These are phyloP conservation scores for Arthrobotrys megalospora DNA, from an alignment of 2,329 filamentous ascomycete species.

Conservation along the genomic window DNA sequence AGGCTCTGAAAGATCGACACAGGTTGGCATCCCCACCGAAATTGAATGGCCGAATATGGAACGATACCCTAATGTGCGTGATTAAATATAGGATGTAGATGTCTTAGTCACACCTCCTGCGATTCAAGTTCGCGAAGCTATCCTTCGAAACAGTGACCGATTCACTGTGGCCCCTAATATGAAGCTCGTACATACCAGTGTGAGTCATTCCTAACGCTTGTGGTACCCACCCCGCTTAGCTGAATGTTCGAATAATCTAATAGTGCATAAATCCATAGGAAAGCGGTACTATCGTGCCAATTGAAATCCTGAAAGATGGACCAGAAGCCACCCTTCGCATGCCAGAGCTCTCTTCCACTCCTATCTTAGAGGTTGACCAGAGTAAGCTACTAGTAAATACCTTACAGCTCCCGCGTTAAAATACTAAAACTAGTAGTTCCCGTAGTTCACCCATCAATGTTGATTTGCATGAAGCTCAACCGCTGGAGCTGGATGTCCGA, in stretches of 20 bases:
- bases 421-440: conserved; percentile 12
- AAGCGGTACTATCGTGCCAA: not conserved
- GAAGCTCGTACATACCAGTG: conserved; percentile 17
- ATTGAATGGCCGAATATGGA: too few relatives aligned
- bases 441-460: conserved; percentile 20
- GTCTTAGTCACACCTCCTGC: conserved; percentile 12
- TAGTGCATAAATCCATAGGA: not conserved
- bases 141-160: not conserved
- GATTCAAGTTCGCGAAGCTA: not conserved
- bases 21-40: not conserved
- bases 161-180: conserved; percentile 4
- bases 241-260: not conserved
- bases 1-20: conserved; percentile 1
- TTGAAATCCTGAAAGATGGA: conserved; percentile 15
- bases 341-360: conserved; percentile 16
- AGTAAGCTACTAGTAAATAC: not conserved
- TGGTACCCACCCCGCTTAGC: too few relatives aligned
- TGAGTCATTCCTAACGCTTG: not conserved
- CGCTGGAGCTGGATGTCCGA: conserved; percentile 42
- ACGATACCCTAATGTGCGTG: too few relatives aligned
- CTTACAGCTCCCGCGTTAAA: not conserved
- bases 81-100: conserved; percentile 30
- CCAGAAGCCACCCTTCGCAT: not conserved
- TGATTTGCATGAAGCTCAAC: conserved; percentile 23
- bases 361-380: not conserved